Percentiles rank a stretch among this genome's conserved stretches.
Evolutionary conservation across 2,329 filamentous ascomycete species (phyloP).

Genomic region (Helicocarpus griseus): DNA sequence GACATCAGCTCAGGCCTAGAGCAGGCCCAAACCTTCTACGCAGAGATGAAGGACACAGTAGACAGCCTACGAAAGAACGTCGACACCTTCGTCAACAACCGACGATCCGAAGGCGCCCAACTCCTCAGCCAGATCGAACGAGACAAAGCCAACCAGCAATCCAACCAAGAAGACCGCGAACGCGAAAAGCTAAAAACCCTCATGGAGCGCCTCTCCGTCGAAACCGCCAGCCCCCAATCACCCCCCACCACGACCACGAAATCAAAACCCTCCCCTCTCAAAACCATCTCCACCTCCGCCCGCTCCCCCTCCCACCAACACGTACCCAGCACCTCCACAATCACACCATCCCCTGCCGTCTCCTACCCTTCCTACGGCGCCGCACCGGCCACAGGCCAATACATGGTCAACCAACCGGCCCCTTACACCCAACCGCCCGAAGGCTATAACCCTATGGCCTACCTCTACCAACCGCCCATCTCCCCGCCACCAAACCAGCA

Average conservation of each 20-base stretch:
- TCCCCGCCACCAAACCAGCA: constrained; percentile 35
- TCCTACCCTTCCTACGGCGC: constrained; percentile 23
- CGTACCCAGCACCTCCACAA: constrained; percentile 8
- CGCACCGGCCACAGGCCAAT: constrained; percentile 16
- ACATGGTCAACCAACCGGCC: constrained; percentile 16
- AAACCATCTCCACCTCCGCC: constrained; percentile 23
- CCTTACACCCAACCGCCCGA: constrained; percentile 37
- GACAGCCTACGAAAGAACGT: constrained; percentile 92
- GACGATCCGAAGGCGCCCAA: constrained; percentile 81
- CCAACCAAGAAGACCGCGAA: constrained; percentile 65
- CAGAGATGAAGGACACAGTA: constrained; percentile 90
- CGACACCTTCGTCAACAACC: constrained; percentile 91
- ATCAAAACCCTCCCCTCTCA: constrained; percentile 22
- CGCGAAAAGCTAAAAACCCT: constrained; percentile 75
- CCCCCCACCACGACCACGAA: constrained; percentile 36
- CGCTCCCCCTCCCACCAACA: constrained; percentile 30
- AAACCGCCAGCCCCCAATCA: constrained; percentile 41
- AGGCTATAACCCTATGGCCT: constrained; percentile 43
- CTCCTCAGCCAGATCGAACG: constrained; percentile 82
- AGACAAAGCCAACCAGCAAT: constrained; percentile 53
- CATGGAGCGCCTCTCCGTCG: constrained; percentile 94
- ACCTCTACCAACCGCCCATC: constrained; percentile 32
- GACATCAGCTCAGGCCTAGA: constrained; percentile 78
- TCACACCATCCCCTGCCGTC: constrained; percentile 1
- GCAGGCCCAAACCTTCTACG: constrained; percentile 86